Evolutionary conservation across 148 eudicot species (phyloP).

Genomic region (Mesembryanthemum crystallinum): DNA sequence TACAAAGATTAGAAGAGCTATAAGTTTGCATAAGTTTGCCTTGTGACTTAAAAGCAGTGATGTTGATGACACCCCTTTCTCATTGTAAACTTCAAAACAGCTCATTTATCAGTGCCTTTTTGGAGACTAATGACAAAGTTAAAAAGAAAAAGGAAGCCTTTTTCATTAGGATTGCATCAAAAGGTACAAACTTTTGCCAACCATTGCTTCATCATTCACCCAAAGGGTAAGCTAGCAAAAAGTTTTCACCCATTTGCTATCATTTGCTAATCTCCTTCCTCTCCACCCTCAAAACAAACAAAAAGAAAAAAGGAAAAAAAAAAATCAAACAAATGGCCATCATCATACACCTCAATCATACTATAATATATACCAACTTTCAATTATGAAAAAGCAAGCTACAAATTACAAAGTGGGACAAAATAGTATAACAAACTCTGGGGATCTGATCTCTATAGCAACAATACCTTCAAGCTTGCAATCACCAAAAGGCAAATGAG

Average conservation of each 20-base stretch:
- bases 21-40: neutral
- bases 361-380: slow-evolving; percentile 27
- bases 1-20: too few species aligned
- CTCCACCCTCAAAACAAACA: neutral
- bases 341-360: neutral
- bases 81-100: neutral
- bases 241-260: neutral
- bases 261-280: slow-evolving; percentile 11
- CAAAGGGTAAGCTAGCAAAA: neutral
- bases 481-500: slow-evolving; percentile 32
- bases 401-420: slow-evolving; percentile 10
- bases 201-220: slow-evolving; percentile 18
- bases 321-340: neutral
- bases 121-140: slow-evolving; percentile 1
- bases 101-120: neutral
- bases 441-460: neutral
- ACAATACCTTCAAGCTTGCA: neutral
- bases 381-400: slow-evolving; percentile 4
- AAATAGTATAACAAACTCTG: neutral
- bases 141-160: neutral
- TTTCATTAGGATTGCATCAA: neutral
- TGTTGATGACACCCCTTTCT: neutral
- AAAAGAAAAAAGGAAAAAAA: neutral
- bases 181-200: slow-evolving; percentile 6
- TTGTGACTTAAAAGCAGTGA: slow-evolving; percentile 14